These are phyloP conservation scores for Filobasidium uniguttulatum DNA, from an alignment of 1,284 basidiomycete genomes.

Conservation along the genomic window DNA sequence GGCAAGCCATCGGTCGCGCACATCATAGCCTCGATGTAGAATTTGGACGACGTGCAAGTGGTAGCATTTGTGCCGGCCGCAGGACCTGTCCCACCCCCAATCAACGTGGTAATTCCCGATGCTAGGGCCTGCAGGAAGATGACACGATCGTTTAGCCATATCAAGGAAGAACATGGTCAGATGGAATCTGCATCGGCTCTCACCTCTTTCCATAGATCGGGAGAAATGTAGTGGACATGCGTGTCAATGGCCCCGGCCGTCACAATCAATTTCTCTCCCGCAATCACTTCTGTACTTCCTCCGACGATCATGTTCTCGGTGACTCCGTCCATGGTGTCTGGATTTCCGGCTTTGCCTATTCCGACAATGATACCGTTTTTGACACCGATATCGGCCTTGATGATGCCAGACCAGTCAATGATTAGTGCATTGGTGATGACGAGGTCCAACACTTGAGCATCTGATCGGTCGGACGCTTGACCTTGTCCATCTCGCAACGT, in stretches of 20 bases:
- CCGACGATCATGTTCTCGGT: conserved; percentile 64
- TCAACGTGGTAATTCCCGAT: conserved; percentile 63
- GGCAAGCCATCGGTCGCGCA: conserved; percentile 74
- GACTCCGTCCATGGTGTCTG: conserved; percentile 78
- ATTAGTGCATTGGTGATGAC: conserved; percentile 92
- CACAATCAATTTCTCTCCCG: conserved; percentile 83
- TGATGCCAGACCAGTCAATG: conserved; percentile 88
- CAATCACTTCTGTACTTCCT: conserved; percentile 77
- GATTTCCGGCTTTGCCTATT: conserved; percentile 95
- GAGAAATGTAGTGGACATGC: conserved; percentile 87
- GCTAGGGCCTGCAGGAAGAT: conserved; percentile 42
- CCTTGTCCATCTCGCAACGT: conserved; percentile 94
- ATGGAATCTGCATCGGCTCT: no score
- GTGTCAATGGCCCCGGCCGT: conserved; percentile 89
- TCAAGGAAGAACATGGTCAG: background rate
- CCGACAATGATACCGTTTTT: conserved; percentile 70
- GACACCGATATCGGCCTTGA: conserved; percentile 98
- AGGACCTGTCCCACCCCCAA: conserved; percentile 89
- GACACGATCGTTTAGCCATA: no score
- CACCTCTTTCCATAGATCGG: conserved; percentile 67
- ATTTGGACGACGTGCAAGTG: conserved; percentile 81
- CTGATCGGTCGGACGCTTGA: conserved; percentile 63
- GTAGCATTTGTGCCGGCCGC: conserved; percentile 82
- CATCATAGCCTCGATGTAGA: conserved; percentile 77
- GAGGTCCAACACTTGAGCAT: conserved; percentile 64